These are phyloP conservation scores for Wolfiporia cocos DNA, from an alignment of 1,284 basidiomycete species.

Conservation along the genomic window DNA sequence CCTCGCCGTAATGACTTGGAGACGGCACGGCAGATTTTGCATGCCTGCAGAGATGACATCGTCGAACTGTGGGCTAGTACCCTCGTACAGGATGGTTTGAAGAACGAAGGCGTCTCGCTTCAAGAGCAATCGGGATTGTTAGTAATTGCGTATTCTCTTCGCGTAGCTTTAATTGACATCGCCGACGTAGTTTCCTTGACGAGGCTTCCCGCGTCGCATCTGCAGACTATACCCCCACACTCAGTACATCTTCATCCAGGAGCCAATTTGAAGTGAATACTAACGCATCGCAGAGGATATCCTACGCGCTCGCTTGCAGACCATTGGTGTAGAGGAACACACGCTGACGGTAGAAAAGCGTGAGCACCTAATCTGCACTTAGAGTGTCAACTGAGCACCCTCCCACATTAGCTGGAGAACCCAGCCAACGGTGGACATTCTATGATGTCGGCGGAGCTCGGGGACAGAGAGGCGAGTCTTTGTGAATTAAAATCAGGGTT, in stretches of 20 bases:
- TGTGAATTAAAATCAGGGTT: not conserved
- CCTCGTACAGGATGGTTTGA: constrained; percentile 35
- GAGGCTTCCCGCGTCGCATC: constrained; percentile 43
- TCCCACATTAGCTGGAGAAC: constrained; percentile 29
- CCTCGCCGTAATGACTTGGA: constrained; percentile 26
- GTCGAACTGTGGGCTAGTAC: constrained; percentile 40
- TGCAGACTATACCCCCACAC: constrained; percentile 43
- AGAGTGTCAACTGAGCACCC: no score
- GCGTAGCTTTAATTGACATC: not conserved
- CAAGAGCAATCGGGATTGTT: constrained; percentile 60
- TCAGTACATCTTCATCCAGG: constrained; percentile 28
- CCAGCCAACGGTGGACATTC: constrained; percentile 45
- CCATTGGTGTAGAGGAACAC: constrained; percentile 57
- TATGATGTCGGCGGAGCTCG: constrained; percentile 56
- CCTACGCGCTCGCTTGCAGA: constrained; percentile 52
- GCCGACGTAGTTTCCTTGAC: constrained; percentile 44
- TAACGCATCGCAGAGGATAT: constrained; percentile 41
- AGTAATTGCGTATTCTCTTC: constrained; percentile 23
- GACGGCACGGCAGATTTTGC: constrained; percentile 41
- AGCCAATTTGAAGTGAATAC: constrained; percentile 5
- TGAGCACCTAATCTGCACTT: constrained; percentile 14
- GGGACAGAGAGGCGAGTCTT: constrained; percentile 41
- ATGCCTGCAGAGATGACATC: constrained; percentile 48
- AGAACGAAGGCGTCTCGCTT: constrained; percentile 36
- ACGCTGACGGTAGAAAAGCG: constrained; percentile 42